Percentiles rank a stretch among this genome's conserved stretches.
Evolutionary conservation across 2,329 filamentous ascomycete species (phyloP).

Genomic region (Cercospora zeae-maydis): DNA sequence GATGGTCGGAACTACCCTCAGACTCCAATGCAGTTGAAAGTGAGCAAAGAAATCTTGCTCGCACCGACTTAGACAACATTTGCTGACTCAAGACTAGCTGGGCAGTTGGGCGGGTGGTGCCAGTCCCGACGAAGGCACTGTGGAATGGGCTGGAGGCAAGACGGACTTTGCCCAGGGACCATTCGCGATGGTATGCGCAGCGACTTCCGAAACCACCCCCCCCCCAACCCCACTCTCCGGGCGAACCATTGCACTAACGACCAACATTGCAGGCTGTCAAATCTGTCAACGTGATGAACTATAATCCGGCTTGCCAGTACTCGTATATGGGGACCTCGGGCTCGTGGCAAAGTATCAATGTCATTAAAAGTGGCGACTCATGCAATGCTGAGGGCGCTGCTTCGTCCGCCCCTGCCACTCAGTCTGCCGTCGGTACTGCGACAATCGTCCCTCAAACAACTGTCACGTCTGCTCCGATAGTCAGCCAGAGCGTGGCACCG

Average conservation of each 20-base stretch:
- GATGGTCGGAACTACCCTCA: constrained; percentile 70
- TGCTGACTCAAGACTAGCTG: constrained; percentile 31
- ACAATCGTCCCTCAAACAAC: constrained; percentile 22
- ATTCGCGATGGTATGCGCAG: constrained; percentile 42
- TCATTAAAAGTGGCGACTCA: constrained; percentile 34
- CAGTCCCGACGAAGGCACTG: constrained; percentile 53
- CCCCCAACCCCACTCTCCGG: too few relatives aligned
- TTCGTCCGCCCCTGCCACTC: constrained; percentile 8
- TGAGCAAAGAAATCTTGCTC: too few relatives aligned
- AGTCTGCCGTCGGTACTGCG: constrained; percentile 10
- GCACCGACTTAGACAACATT: too few relatives aligned
- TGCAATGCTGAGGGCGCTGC: constrained; percentile 34
- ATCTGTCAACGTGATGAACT: constrained; percentile 51
- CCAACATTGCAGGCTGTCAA: constrained; percentile 41
- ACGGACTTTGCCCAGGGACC: constrained; percentile 48
- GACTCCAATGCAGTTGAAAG: constrained; percentile 65
- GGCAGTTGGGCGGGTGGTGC: constrained; percentile 51
- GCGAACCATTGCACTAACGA: too few relatives aligned
- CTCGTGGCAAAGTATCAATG: constrained; percentile 48
- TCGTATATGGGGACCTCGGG: constrained; percentile 50
- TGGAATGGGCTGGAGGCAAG: constrained; percentile 64
- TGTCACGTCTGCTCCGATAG: constrained; percentile 29
- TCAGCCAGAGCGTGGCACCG: constrained; percentile 25
- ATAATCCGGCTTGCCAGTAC: constrained; percentile 51
- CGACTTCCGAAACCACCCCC: too few relatives aligned